phyloP scores from a whole-genome alignment of 2,329 filamentous ascomycete species.

The Pseudopithomyces maydicus region DNA sequence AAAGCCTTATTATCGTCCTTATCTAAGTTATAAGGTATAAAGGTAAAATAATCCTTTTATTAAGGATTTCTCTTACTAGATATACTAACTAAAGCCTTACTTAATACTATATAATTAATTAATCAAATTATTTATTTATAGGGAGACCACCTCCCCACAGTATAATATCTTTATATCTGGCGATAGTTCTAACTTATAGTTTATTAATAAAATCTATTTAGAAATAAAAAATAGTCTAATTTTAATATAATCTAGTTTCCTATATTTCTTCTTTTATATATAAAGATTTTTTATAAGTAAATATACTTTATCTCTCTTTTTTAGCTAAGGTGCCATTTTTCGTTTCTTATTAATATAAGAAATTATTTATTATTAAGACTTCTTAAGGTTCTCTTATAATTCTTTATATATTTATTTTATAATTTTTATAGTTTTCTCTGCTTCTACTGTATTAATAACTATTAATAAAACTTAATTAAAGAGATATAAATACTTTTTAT shows the following conservation, averaged over 20 bases:
- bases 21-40: no score
- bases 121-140: no score
- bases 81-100: no score
- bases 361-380: conserved; percentile 3
- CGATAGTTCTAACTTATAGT: conserved; percentile 1
- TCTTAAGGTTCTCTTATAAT: background rate
- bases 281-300: conserved; percentile 7
- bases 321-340: conserved; percentile 8
- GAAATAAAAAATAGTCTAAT: background rate
- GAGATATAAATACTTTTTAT: conserved; percentile 1
- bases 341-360: conserved; percentile 7
- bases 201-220: background rate
- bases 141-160: no score
- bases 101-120: no score
- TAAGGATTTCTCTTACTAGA: no score
- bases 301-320: conserved; percentile 6
- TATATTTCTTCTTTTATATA: background rate
- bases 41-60: no score
- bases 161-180: conserved; percentile 1
- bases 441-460: background rate
- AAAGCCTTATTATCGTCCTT: no score
- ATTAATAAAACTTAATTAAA: background rate
- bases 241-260: conserved; percentile 1
- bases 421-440: background rate
- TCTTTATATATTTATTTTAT: background rate